Evolutionary conservation across 2,329 filamentous ascomycete species (phyloP), one percentile per base, ranked within the genome.

Genomic region (Celoporthe dispersa): DNA sequence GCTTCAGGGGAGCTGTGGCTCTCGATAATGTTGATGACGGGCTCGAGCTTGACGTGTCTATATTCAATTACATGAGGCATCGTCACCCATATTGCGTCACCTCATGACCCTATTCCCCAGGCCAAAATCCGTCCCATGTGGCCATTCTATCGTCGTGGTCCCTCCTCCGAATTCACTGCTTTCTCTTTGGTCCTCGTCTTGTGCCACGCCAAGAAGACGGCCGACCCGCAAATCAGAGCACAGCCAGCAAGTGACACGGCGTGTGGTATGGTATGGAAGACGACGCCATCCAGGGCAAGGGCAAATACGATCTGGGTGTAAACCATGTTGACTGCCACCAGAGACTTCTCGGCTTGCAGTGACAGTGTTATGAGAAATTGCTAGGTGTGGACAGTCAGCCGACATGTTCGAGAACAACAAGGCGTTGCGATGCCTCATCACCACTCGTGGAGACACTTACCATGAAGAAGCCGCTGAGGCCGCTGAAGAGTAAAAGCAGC

Each of bases 321-420:
- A 3, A 68, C 66, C 60, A 68, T 68, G 66, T 64, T 68, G n/a
- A 68, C 60, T 14, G 66, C 66, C 9, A 68, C 66, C 33, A 64
- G 33, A 1, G 66, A 68, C 48, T 62, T 64, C 35, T 68, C 66
- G 11, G 60, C 66, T 31, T 68, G 66, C 14, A 68, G 48, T 9
- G 66, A 68, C 35, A 68, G 9, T 16, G 66, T 68, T 19, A 68
- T 68, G 48, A 68, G 60, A 11, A 64, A 64, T 68, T 68, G 66
- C 66, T 68, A 39, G n/a, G 12, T n/a, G 25, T 28, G 2, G n/a
- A 55, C 2, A 6, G 4, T 55, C n/a, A 55, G n/a, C 12, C n/a
- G n/a, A 28, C 19, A 16, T 39, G 2, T 31, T 2, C 16, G 16
- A 2, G 7, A 19, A 14, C 22, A 37, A 4, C 16, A 3, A 6